A percentile compares a stretch with the other conserved stretches of the same genome.
These are phyloP conservation scores for Boletellus emodensis DNA, from an alignment of 768 basidiomycete genomes.

Conservation along the genomic window DNA sequence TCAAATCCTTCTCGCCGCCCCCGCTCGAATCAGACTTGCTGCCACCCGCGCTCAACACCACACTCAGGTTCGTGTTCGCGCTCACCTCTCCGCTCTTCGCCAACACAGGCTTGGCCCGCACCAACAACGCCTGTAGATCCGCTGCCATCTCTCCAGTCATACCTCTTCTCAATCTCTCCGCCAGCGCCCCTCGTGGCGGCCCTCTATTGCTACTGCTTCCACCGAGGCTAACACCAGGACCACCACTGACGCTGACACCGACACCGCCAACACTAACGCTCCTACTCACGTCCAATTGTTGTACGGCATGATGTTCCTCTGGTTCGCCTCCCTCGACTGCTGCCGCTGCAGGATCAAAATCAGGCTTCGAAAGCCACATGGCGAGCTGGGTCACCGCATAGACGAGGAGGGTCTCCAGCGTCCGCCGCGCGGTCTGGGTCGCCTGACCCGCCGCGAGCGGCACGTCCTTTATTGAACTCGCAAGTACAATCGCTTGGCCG, in stretches of 20 bases:
- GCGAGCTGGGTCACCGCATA: slow-evolving; percentile 76
- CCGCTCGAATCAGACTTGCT: slow-evolving; percentile 23
- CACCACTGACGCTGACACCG: no score
- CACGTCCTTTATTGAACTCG: slow-evolving; percentile 27
- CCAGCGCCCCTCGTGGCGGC: slow-evolving; percentile 41
- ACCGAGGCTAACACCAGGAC: no score
- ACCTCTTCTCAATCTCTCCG: slow-evolving; percentile 64
- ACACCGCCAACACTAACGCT: no score
- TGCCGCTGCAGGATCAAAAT: slow-evolving; percentile 45
- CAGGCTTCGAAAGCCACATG: slow-evolving; percentile 73
- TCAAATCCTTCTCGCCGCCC: slow-evolving; percentile 45
- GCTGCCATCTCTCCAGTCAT: slow-evolving; percentile 79
- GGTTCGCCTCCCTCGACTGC: slow-evolving; percentile 37
- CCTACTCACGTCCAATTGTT: slow-evolving; percentile 27
- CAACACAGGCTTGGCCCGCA: slow-evolving; percentile 60
- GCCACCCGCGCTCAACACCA: slow-evolving; percentile 30
- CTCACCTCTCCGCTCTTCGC: slow-evolving; percentile 47
- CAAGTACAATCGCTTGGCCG: slow-evolving; percentile 47
- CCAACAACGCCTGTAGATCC: slow-evolving; percentile 64
- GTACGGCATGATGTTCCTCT: slow-evolving; percentile 35
- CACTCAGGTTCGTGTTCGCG: no score
- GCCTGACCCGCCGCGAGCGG: slow-evolving; percentile 53
- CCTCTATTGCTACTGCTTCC: slow-evolving; percentile 29
- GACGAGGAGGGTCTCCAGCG: slow-evolving; percentile 62
- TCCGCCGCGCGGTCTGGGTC: slow-evolving; percentile 52